Evolutionary conservation across 768 basidiomycete species (phyloP).

Genomic region (Leccinum rimulosum): DNA sequence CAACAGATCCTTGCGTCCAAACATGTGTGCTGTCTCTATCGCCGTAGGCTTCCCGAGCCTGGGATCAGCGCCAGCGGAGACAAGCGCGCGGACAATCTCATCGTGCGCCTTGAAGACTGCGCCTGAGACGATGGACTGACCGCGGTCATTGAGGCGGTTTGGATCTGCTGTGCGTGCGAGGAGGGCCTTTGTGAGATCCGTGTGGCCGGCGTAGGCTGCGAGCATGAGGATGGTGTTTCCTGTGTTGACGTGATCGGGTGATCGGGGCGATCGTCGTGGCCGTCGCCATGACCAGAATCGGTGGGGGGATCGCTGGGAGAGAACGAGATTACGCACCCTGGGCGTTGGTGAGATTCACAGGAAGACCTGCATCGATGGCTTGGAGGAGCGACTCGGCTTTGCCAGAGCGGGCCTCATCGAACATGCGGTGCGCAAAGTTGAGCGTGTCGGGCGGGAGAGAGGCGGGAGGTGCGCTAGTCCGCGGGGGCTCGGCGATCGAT

Average conservation of each 20-base stretch:
- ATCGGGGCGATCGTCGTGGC: not conserved
- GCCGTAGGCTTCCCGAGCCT: constrained; percentile 64
- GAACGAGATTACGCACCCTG: constrained; percentile 48
- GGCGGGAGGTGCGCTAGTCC: not conserved
- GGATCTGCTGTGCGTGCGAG: constrained; percentile 60
- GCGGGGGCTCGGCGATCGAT: not conserved
- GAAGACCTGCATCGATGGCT: constrained; percentile 67
- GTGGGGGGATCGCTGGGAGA: not conserved
- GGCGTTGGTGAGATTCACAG: constrained; percentile 68
- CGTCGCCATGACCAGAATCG: not conserved
- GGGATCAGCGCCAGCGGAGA: constrained; percentile 57
- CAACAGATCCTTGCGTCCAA: constrained; percentile 56
- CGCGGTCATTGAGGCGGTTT: constrained; percentile 66
- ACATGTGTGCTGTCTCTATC: constrained; percentile 67
- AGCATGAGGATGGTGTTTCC: constrained; percentile 83
- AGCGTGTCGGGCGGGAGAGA: constrained; percentile 38
- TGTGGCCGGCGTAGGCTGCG: constrained; percentile 69
- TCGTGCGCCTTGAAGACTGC: constrained; percentile 74
- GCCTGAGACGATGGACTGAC: constrained; percentile 73
- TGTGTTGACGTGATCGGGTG: constrained; percentile 17
- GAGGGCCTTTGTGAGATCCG: constrained; percentile 49
- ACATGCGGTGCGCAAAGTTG: constrained; percentile 64
- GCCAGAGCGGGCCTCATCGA: constrained; percentile 69
- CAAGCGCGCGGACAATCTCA: constrained; percentile 57
- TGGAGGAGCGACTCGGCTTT: constrained; percentile 49